These are phyloP conservation scores for Colletotrichum theobromicola DNA, from an alignment of 2,329 filamentous ascomycete genomes.

Conservation along the genomic window DNA sequence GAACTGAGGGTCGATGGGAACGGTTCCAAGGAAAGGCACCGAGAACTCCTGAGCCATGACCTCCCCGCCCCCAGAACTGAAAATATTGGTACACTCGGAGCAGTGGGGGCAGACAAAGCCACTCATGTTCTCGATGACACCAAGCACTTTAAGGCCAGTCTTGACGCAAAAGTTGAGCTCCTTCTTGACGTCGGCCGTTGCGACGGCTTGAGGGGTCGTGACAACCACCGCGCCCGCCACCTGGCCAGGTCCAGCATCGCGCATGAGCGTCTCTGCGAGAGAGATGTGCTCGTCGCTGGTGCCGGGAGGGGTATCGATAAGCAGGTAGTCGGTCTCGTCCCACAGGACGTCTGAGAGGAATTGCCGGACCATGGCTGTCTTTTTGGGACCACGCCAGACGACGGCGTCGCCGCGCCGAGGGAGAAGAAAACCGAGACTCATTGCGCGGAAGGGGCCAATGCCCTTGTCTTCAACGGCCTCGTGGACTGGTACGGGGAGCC, in stretches of 20 bases:
- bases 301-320: constrained; percentile 95
- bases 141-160: constrained; percentile 78
- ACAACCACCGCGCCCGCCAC: constrained; percentile 91
- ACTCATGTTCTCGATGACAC: constrained; percentile 97
- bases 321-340: constrained; percentile 85
- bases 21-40: constrained; percentile 82
- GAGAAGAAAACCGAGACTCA: constrained; percentile 93
- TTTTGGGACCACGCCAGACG: constrained; percentile 97
- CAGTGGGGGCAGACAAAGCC: constrained; percentile 84
- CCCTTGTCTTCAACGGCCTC: constrained; percentile 54
- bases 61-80: constrained; percentile 87
- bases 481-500: constrained; percentile 89
- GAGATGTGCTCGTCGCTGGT: constrained; percentile 98
- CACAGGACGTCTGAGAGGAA: constrained; percentile 93
- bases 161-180: constrained; percentile 94
- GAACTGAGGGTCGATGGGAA: constrained; percentile 94
- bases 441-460: constrained; percentile 75
- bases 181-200: constrained; percentile 92
- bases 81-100: constrained; percentile 89
- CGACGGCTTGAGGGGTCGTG: constrained; percentile 93
- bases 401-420: constrained; percentile 86
- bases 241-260: constrained; percentile 66
- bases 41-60: constrained; percentile 87
- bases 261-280: constrained; percentile 82
- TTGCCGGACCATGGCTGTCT: constrained; percentile 98